phyloP scores from a whole-genome alignment of 106 monocot genomes.

The Apostasia shenzhenica region DNA sequence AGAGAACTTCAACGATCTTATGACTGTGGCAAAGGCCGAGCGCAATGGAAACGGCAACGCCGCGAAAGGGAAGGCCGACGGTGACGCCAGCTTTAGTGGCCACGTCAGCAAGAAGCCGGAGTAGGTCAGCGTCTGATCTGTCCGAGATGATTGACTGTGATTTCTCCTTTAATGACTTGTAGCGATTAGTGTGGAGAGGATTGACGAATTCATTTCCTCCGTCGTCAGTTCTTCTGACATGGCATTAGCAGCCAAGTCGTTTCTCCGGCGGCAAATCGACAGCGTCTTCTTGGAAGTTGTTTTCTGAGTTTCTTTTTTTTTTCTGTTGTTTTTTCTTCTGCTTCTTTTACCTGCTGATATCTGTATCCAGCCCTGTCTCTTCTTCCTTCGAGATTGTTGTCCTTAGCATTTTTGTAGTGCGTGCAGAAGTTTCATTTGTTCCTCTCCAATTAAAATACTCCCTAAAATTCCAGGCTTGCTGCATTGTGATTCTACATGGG shows the following conservation, averaged over 20 bases:
- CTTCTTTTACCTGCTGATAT: too few relatives aligned
- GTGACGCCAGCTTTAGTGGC: not conserved
- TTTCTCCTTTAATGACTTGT: not conserved
- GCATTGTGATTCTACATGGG: too few relatives aligned
- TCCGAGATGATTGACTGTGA: not conserved
- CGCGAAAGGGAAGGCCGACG: not conserved
- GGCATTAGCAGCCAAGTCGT: not conserved
- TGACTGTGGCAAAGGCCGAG: not conserved
- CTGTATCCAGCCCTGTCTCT: too few relatives aligned
- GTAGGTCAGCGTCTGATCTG: not conserved
- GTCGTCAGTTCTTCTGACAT: constrained; percentile 6
- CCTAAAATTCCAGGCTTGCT: too few relatives aligned
- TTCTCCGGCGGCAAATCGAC: not conserved
- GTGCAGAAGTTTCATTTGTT: not conserved
- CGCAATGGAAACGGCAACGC: not conserved
- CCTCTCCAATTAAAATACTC: not conserved
- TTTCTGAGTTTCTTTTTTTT: not conserved
- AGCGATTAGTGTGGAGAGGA: not conserved
- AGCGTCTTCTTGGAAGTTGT: not conserved
- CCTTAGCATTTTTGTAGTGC: constrained; percentile 1
- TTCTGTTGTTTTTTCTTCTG: too few relatives aligned
- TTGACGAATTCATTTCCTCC: not conserved
- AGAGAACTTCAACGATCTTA: not conserved
- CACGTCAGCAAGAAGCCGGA: not conserved
- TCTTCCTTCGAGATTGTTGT: not conserved